Conservation (phyloP, 331 rosid genomes). For the Acacia concinna region DNA sequence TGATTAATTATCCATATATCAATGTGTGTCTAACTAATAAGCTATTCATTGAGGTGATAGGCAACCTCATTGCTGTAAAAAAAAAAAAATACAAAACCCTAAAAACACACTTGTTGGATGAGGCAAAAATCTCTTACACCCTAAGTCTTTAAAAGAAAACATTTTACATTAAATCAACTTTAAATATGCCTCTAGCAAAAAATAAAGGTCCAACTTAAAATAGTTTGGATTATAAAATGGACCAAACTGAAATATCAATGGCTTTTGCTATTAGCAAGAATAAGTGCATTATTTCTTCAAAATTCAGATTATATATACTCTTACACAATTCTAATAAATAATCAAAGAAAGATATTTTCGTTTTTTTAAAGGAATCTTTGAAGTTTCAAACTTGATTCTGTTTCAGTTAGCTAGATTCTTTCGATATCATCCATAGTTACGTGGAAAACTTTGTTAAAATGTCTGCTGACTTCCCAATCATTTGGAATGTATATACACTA, state of each 20-base stretch:
- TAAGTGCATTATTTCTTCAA: background rate
- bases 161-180: too few species aligned
- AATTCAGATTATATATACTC: background rate
- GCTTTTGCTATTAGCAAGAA: background rate
- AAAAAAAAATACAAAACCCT: too few species aligned
- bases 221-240: background rate
- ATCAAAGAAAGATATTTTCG: background rate
- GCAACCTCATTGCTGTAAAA: too few species aligned
- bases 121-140: too few species aligned
- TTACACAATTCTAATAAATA: background rate
- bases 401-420: background rate
- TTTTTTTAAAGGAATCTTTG: background rate
- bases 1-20: background rate
- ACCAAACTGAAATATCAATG: background rate
- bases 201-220: background rate
- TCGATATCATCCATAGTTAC: background rate
- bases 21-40: too few species aligned
- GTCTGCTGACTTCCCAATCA: background rate
- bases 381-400: background rate
- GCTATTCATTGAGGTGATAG: too few species aligned
- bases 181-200: background rate
- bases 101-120: too few species aligned
- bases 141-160: too few species aligned
- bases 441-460: background rate
- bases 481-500: background rate